Base-by-base conservation (phyloP, 371 early-diverging fungal species). In the Astathelohania contejeani region DNA sequence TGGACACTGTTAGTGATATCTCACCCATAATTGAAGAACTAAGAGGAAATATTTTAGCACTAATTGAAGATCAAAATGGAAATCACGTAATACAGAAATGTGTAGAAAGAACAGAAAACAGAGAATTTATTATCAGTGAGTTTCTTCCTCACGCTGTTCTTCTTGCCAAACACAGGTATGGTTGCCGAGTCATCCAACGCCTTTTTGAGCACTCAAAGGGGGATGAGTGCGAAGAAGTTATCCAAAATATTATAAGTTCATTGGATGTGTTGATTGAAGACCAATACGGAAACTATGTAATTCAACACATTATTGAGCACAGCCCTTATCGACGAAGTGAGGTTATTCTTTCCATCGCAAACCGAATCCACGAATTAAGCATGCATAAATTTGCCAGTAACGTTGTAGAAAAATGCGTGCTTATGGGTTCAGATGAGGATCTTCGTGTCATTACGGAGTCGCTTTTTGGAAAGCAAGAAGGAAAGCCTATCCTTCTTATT, bases 71-170 rank as follows among this genome's bases (percentile, higher is more conserved):
- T 75, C 96, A 95, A 73, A 97, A 98, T 71, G 96, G 99, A 43
- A 98, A 98, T 73, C 99, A 98, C 64, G 99, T 98, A 14, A 87
- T 98, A 57, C 99, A 98, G 74, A 98, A 97, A 73, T 90, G 90
- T 19, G 90, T 98, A 57, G 96, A 96, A 69, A 37, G 20, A 38
- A 26, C 25, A 38, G 22, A 40, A 60, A 83, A 87, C 65, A 85
- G 88, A 59, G 81, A 83, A 65, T 93, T 92, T 65, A 84, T 95
- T 60, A 87, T 94, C 60, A 83, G 87, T 60, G 84, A 88, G 20
- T 95, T 97, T 77, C 83, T 88, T 55, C 86, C 90, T 0, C 91
- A 96, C 74, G 87, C 90, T 0, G 84, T 85, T 61, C 77, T 80
- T 22, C 76, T 98, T 25, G 92, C 93, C 0, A 97, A 90, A 0